Evolutionary conservation across 345 rosid genomes (phyloP), one percentile per base, ranked within the genome.

Genomic region (Kernera saxatilis): DNA sequence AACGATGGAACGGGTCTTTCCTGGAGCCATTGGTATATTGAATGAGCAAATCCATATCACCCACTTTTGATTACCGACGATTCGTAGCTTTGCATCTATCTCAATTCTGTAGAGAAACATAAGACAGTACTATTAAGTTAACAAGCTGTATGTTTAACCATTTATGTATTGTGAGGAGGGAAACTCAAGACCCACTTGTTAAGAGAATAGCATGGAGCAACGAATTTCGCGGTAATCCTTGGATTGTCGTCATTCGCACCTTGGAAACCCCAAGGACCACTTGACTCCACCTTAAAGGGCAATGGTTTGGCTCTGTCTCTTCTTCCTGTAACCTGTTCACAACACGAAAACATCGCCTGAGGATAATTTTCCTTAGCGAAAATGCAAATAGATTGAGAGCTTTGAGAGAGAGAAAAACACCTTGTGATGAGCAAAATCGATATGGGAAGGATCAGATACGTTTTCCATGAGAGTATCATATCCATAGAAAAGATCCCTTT

Each of bases 381-480:
- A n/a, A 48, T 8, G 9, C 5, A 21, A 37, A 55, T 36, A 46
- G n/a, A 62, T 18, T 15, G 45, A 13, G 32, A 44, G 22, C 13
- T 40, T 29, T 41, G 33, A 9, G 41, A 48, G 18, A 41, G 45
- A 44, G 46, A 36, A 1, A 49, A 12, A 5, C 69, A 93, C 96
- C 97, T 86, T 93, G 81, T 93, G 99, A 85, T 93, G 98, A 53
- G 98, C 97, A 71, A 94, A 91, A 74, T 91, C 89, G 45, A 94
- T 91, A 77, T 91, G 97, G 35, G 97, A 91, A 67, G 99, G 99
- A 83, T 94, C 99, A 46, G 99, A 91, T 70, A 94, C 99, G 45
- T 94, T 94, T 77, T 94, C 99, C 97, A 94, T 89, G 21, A 93
- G 93, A 55, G 96, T 94, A 78, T 94, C 97, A 68, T 91, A 94